phyloP scores from a whole-genome alignment of 163 green algal species.

The Prototheca wickerhamii region DNA sequence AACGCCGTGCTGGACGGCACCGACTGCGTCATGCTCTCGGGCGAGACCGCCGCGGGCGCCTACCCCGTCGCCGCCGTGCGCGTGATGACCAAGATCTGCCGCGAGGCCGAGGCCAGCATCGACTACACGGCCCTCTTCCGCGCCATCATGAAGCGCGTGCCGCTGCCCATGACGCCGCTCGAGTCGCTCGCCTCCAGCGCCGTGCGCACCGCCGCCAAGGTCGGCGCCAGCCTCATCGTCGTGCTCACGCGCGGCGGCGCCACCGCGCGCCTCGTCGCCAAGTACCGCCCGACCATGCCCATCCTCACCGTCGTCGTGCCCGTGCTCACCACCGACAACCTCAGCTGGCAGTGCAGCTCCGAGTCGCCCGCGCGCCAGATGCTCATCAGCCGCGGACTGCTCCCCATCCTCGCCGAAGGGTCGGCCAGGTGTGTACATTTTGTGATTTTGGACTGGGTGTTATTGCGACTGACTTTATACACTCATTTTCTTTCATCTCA shows the following conservation, averaged over 20 bases:
- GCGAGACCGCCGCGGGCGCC: conserved; percentile 86
- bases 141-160: conserved; percentile 82
- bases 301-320: conserved; percentile 89
- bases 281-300: conserved; percentile 88
- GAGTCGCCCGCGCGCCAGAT: conserved; percentile 65
- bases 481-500: too few species aligned
- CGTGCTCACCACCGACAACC: conserved; percentile 79
- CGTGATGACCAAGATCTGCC: conserved; percentile 91
- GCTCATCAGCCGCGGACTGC: conserved; percentile 74
- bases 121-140: conserved; percentile 94
- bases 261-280: conserved; percentile 79
- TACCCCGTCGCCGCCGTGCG: conserved; percentile 89
- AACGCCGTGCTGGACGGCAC: conserved; percentile 97
- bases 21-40: conserved; percentile 96
- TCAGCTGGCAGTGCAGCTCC: conserved; percentile 84
- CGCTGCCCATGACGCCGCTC: conserved; percentile 86
- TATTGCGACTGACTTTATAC: too few species aligned
- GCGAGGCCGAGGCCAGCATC: conserved; percentile 83
- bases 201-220: conserved; percentile 88
- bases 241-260: conserved; percentile 82
- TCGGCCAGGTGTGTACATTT: conserved; percentile 40
- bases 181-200: conserved; percentile 90
- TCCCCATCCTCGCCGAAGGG: conserved; percentile 89
- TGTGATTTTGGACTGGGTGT: neutral
- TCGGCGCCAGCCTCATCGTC: conserved; percentile 84